Base-by-base conservation (phyloP, 768 basidiomycete species). In the Leccinum uliginosum region DNA sequence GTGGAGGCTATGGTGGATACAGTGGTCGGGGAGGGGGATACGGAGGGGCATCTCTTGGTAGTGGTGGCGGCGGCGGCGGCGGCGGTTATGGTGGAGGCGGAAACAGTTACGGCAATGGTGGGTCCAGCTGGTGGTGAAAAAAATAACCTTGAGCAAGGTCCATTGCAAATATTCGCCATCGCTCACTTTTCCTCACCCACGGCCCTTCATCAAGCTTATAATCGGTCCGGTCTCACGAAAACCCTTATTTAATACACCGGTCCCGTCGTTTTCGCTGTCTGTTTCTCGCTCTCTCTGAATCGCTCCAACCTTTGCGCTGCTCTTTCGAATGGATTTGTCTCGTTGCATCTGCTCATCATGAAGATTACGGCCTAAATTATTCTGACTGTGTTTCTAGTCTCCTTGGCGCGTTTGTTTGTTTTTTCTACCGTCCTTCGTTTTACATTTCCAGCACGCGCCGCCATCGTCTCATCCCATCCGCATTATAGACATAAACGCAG, bases 261-360 rank as follows among this genome's bases (percentile, higher is more conserved):
- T 35, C 55, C 34, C 60, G 53, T 57, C 53, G 51, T 59, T 63
- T 55, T 62, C 61, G 61, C 61, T 64, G 15, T 64, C 63, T 59
- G 59, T 66, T 64, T 67, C 57, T 68, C 67, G 64, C 63, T 67
- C 62, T 64, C 64, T 70, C 65, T 67, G 65, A 69, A 73, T 67
- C 65, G 26, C 62, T 67, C 70, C 75, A 73, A 79, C 74, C 74
- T 61, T 68, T 79, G 81, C 81, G 81, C 84, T 85, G 81, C 84
- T 85, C 81, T 83, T 80, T 77, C 73, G 67, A 76, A 72, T 75
- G 73, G 74, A 76, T 76, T 76, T 75, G 78, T 82, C 81, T 78
- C 78, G 78, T 79, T 78, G 74, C 74, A 75, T 69, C 75, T 75
- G 75, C 78, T 77, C 78, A 75, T 76, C 60, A 70, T 74, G 72